These are phyloP conservation scores for Schrenkiella parvula DNA, from an alignment of 345 rosid genomes.

Conservation along the genomic window DNA sequence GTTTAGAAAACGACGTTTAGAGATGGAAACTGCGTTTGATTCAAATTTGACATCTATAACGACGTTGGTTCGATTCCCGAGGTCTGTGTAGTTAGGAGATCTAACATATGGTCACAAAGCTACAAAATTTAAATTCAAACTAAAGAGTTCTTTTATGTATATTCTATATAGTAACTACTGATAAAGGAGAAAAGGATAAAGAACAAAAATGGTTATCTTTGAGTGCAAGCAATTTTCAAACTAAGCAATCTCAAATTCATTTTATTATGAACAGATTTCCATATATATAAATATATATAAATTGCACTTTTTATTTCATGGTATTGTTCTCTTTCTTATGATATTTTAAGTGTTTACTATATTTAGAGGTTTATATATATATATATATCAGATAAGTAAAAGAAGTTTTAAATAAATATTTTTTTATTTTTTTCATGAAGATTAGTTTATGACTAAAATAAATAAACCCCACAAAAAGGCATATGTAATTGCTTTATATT, in stretches of 20 bases:
- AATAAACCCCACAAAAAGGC: neutral
- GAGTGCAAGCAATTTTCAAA: slow-evolving; percentile 10
- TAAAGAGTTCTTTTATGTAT: slow-evolving; percentile 2
- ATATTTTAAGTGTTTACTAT: neutral
- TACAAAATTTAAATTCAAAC: slow-evolving; percentile 29
- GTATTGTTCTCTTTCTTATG: neutral
- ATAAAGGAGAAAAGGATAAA: slow-evolving; percentile 18
- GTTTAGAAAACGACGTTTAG: slow-evolving; percentile 8
- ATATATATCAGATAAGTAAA: no score
- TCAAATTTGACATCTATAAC: neutral
- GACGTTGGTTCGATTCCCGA: slow-evolving; percentile 14
- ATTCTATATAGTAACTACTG: neutral
- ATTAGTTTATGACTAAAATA: neutral
- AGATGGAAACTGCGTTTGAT: slow-evolving; percentile 6
- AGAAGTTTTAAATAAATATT: neutral
- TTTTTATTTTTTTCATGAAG: no score
- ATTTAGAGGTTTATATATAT: no score
- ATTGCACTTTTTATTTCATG: neutral
- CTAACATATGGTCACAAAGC: slow-evolving; percentile 8
- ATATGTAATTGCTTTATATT: neutral
- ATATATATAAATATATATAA: neutral
- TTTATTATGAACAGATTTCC: neutral
- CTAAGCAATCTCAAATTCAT: slow-evolving; percentile 19
- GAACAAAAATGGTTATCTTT: slow-evolving; percentile 9
- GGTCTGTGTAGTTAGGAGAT: slow-evolving; percentile 23